Conservation (phyloP, 2,329 filamentous ascomycete species). For the Trichoderma pleuroti region DNA sequence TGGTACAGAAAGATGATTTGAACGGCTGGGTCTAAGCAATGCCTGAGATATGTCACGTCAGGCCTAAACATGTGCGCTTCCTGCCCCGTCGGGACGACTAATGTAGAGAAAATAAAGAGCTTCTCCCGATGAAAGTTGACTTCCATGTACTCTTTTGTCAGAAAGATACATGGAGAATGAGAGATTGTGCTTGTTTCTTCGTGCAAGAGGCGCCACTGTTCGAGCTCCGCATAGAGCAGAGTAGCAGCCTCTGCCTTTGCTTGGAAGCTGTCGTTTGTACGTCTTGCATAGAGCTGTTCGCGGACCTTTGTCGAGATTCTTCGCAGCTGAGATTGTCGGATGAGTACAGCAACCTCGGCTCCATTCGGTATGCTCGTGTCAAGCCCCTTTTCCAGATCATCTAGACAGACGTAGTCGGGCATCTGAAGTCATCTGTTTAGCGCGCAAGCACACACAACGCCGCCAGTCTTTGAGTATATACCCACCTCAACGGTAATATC, state of each 20-base stretch:
- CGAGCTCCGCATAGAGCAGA: neutral
- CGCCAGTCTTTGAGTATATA: neutral
- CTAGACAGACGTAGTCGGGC: neutral
- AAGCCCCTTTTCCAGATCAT: neutral
- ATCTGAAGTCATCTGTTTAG: neutral
- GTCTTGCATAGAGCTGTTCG: neutral
- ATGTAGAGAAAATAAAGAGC: slow-evolving; percentile 14
- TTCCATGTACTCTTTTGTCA: slow-evolving; percentile 15
- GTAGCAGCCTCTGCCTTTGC: neutral
- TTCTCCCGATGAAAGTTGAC: slow-evolving; percentile 15
- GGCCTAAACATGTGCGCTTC: slow-evolving; percentile 4
- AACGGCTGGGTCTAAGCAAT: slow-evolving; percentile 9
- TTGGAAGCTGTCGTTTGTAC: neutral
- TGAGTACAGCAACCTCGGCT: neutral
- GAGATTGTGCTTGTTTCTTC: neutral
- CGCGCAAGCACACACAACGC: neutral
- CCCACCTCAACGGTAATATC: neutral
- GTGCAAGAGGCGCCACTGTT: neutral
- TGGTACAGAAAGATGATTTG: slow-evolving; percentile 16
- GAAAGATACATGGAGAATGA: slow-evolving; percentile 10
- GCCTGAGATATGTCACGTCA: slow-evolving; percentile 11
- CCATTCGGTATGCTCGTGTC: neutral
- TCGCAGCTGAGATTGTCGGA: neutral
- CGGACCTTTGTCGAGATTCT: neutral
- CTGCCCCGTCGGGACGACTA: slow-evolving; percentile 9